These are phyloP conservation scores for Arthroderma uncinatum DNA, from an alignment of 2,329 filamentous ascomycete species.

Conservation along the genomic window DNA sequence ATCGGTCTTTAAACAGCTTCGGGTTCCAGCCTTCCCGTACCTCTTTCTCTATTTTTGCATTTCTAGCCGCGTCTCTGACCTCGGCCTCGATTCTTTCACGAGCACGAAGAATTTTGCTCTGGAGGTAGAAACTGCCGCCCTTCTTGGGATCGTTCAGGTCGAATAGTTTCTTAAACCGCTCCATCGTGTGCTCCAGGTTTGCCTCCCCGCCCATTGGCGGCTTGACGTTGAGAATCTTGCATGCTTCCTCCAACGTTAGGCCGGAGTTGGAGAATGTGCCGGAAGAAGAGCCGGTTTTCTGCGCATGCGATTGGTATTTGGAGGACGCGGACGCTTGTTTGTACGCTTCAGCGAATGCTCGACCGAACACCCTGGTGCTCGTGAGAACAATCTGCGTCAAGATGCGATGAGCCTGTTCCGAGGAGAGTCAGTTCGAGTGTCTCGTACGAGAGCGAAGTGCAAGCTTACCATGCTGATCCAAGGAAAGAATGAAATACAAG, in stretches of 20 bases:
- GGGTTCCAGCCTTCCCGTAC: conserved; percentile 81
- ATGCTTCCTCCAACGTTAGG: conserved; percentile 90
- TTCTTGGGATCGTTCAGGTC: conserved; percentile 91
- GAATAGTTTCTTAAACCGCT: conserved; percentile 87
- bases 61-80: conserved; percentile 59
- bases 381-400: conserved; percentile 87
- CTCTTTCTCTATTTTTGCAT: conserved; percentile 64
- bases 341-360: conserved; percentile 88
- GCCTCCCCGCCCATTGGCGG: conserved; percentile 67
- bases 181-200: conserved; percentile 67
- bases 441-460: background rate
- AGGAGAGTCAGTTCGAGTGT: background rate
- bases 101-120: conserved; percentile 89
- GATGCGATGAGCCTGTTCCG: conserved; percentile 71
- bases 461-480: conserved; percentile 5
- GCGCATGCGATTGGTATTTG: conserved; percentile 64
- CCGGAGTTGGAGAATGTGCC: conserved; percentile 54
- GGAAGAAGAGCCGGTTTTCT: conserved; percentile 44
- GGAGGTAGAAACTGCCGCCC: conserved; percentile 93
- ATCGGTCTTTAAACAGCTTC: conserved; percentile 84
- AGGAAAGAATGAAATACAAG: background rate
- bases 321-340: conserved; percentile 84
- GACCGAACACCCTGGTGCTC: conserved; percentile 81
- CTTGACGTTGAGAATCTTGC: conserved; percentile 92
- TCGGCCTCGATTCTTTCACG: conserved; percentile 88